phyloP scores from a whole-genome alignment of 306 rosid species.

The Fragaria iinumae region DNA sequence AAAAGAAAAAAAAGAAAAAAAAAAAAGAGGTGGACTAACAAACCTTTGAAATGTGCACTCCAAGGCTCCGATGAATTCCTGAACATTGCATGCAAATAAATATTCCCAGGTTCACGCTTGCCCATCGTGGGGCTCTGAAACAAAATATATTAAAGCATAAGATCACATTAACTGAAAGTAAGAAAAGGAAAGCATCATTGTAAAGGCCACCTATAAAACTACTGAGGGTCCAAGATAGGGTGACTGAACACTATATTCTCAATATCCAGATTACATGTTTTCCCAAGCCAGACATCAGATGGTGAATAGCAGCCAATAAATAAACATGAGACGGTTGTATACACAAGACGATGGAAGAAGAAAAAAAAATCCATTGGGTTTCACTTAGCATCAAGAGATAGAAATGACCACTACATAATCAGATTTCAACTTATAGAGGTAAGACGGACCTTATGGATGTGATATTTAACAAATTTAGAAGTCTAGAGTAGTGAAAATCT shows the following conservation, averaged over 20 bases:
- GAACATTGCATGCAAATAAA: conserved; percentile 97
- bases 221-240: neutral
- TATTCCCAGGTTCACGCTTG: conserved; percentile 89
- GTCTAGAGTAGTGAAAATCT: conserved; percentile 11
- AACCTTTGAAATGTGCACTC: conserved; percentile 96
- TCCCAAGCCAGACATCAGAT: neutral
- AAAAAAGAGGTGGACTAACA: neutral
- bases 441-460: neutral
- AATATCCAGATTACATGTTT: neutral
- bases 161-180: neutral
- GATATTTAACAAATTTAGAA: conserved; percentile 3
- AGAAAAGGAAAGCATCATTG: neutral
- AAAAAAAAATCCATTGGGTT: neutral
- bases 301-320: neutral
- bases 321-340: neutral
- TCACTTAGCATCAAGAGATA: neutral
- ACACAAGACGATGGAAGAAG: neutral
- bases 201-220: neutral
- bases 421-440: neutral
- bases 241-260: neutral
- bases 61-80: conserved; percentile 94
- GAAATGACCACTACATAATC: neutral
- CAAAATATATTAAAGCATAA: neutral
- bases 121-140: conserved; percentile 97
- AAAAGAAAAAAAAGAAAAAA: neutral